These are phyloP conservation scores for Chalciporus sphaerocephalus DNA, from an alignment of 768 basidiomycete genomes.

Conservation along the genomic window DNA sequence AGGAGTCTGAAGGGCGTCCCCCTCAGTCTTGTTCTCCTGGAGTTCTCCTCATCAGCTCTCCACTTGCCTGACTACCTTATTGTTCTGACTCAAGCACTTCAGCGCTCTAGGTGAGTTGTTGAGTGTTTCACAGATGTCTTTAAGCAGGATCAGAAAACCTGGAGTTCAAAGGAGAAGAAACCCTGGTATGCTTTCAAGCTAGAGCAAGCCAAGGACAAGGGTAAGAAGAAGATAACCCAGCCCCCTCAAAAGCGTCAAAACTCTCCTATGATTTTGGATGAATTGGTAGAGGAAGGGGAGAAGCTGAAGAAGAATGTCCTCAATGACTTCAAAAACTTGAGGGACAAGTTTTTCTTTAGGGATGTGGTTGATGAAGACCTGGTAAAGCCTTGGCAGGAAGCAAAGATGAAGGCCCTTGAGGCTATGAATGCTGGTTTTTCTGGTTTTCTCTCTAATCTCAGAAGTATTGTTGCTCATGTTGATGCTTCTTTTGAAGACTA, in stretches of 20 bases:
- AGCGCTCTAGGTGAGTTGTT: too few relatives aligned
- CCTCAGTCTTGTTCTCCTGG: too few relatives aligned
- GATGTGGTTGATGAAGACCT: conserved; percentile 35
- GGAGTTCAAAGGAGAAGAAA: conserved; percentile 21
- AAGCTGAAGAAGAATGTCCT: conserved; percentile 34
- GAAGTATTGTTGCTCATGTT: conserved; percentile 39
- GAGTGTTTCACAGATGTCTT: too few relatives aligned
- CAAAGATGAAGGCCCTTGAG: conserved; percentile 12
- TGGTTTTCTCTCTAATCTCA: conserved; percentile 36
- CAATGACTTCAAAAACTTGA: conserved; percentile 30
- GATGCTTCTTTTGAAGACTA: conserved; percentile 18
- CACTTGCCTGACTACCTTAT: too few relatives aligned
- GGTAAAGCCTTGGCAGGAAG: conserved; percentile 34
- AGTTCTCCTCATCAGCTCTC: too few relatives aligned
- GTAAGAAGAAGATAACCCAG: background rate
- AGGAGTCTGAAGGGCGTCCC: too few relatives aligned
- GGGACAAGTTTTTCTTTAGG: background rate
- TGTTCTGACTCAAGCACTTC: too few relatives aligned
- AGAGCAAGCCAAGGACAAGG: conserved; percentile 9
- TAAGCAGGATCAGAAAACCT: conserved; percentile 37
- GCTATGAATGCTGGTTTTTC: background rate
- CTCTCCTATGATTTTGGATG: conserved; percentile 40
- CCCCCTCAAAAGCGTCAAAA: background rate
- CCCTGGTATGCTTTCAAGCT: conserved; percentile 28
- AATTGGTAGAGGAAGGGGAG: conserved; percentile 39